Evolutionary conservation across 2,329 filamentous ascomycete genomes (phyloP).

Genomic region (Diaporthe nobilis): DNA sequence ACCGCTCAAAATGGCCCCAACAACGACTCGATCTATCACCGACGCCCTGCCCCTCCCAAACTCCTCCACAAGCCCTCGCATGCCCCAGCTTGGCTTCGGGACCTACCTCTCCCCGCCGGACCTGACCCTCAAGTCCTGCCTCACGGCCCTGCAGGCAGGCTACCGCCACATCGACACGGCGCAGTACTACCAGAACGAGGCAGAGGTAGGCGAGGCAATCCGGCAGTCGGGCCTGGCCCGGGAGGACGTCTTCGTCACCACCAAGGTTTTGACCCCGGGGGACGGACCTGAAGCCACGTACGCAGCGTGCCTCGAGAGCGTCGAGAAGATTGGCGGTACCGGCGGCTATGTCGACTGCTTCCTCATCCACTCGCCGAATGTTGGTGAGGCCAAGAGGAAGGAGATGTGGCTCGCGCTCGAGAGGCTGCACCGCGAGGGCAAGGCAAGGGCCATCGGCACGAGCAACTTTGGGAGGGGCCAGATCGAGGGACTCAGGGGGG

Average conservation of each 20-base stretch:
- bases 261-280: constrained; percentile 66
- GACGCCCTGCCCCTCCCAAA: constrained; percentile 20
- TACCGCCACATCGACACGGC: constrained; percentile 73
- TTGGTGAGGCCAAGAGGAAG: constrained; percentile 7
- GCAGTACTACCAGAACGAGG: constrained; percentile 75
- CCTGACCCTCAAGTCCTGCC: constrained; percentile 42
- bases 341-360: constrained; percentile 34
- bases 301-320: constrained; percentile 71
- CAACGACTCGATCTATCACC: neutral
- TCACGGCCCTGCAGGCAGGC: constrained; percentile 63
- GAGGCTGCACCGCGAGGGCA: constrained; percentile 36
- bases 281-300: constrained; percentile 60
- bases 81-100: constrained; percentile 43
- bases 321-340: constrained; percentile 62
- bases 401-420: constrained; percentile 36
- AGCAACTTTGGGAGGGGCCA: constrained; percentile 36
- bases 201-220: constrained; percentile 71
- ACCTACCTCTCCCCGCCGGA: constrained; percentile 40
- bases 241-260: constrained; percentile 72
- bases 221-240: constrained; percentile 66
- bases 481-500: constrained; percentile 33
- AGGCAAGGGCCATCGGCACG: constrained; percentile 34
- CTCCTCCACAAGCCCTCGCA: neutral
- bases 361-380: constrained; percentile 37
- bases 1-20: neutral